Percentiles rank a stretch among this genome's conserved stretches.
Conservation (phyloP, 2,329 filamentous ascomycete genomes). For the Penicillium sp. region DNA sequence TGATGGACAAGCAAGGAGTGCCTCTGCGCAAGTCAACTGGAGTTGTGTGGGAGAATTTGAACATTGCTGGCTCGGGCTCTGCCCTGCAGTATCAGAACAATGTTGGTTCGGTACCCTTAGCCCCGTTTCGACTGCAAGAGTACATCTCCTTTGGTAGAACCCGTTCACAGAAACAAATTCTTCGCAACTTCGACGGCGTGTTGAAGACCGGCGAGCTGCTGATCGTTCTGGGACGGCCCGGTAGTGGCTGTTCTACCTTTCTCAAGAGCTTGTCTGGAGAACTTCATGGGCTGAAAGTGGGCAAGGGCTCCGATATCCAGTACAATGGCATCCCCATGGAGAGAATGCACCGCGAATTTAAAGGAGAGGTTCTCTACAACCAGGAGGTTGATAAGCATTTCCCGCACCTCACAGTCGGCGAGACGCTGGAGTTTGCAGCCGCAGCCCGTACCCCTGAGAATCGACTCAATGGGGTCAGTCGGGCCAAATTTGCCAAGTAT, state of each 20-base stretch:
- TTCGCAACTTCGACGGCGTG: constrained; percentile 58
- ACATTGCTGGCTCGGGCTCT: constrained; percentile 67
- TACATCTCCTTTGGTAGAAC: constrained; percentile 52
- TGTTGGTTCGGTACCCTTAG: constrained; percentile 61
- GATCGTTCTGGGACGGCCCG: constrained; percentile 47
- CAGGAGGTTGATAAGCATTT: constrained; percentile 56
- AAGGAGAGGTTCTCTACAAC: constrained; percentile 46
- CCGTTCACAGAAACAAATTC: constrained; percentile 58
- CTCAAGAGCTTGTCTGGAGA: constrained; percentile 83
- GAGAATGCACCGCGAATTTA: constrained; percentile 69
- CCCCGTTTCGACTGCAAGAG: constrained; percentile 62
- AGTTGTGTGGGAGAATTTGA: constrained; percentile 66
- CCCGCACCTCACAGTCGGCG: constrained; percentile 59
- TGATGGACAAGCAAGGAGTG: constrained; percentile 61
- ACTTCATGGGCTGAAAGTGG: constrained; percentile 75
- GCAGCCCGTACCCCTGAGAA: constrained; percentile 54
- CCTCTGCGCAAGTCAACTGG: constrained; percentile 58
- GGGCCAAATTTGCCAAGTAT: constrained; percentile 49
- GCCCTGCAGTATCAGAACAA: constrained; percentile 71
- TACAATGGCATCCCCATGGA: constrained; percentile 70
- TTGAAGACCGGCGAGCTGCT: constrained; percentile 55
- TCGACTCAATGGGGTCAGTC: constrained; percentile 46
- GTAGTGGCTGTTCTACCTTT: constrained; percentile 71
- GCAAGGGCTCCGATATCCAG: constrained; percentile 72
- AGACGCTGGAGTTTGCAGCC: constrained; percentile 62